Conservation (phyloP, 805 yeast genomes). For the Candida pseudoglaebosa region DNA sequence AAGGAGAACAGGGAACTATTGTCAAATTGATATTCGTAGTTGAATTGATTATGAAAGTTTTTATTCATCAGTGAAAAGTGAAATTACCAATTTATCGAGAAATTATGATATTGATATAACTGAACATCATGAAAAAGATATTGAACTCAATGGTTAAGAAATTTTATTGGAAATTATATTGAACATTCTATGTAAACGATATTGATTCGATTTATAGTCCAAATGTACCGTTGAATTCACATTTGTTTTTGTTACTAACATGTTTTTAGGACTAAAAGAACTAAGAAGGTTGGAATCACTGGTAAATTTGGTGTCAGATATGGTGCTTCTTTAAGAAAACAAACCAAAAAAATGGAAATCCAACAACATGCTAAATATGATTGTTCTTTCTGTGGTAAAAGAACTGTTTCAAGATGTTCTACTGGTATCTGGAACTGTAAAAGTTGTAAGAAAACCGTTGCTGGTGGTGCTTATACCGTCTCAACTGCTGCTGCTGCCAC, state of each 20-base stretch:
- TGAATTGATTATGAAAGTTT: too few relatives aligned
- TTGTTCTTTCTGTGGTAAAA: conserved; percentile 99
- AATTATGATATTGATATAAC: too few relatives aligned
- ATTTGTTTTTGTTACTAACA: conserved; percentile 35
- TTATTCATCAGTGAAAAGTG: too few relatives aligned
- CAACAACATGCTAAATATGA: conserved; percentile 99
- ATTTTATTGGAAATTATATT: too few relatives aligned
- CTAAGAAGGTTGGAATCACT: conserved; percentile 99
- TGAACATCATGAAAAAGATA: too few relatives aligned
- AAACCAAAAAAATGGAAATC: conserved; percentile 97
- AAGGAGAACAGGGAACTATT: background rate
- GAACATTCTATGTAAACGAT: too few relatives aligned
- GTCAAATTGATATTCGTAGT: too few relatives aligned
- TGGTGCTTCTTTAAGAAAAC: conserved; percentile 99
- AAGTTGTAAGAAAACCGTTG: conserved; percentile 93
- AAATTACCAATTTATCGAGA: too few relatives aligned
- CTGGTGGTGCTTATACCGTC: conserved; percentile 99
- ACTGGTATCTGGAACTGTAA: conserved; percentile 99
- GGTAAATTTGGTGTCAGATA: conserved; percentile 99
- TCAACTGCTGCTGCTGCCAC: conserved; percentile 99
- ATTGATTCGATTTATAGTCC: background rate
- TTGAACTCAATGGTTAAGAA: too few relatives aligned
- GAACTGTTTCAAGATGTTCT: conserved; percentile 95
- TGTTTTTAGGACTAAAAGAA: conserved; percentile 92
- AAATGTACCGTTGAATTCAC: background rate